Percentiles rank a stretch among this genome's conserved stretches.
phyloP scores from a whole-genome alignment of 2,329 filamentous ascomycete species.

The Penicillium sclerotiorum region DNA sequence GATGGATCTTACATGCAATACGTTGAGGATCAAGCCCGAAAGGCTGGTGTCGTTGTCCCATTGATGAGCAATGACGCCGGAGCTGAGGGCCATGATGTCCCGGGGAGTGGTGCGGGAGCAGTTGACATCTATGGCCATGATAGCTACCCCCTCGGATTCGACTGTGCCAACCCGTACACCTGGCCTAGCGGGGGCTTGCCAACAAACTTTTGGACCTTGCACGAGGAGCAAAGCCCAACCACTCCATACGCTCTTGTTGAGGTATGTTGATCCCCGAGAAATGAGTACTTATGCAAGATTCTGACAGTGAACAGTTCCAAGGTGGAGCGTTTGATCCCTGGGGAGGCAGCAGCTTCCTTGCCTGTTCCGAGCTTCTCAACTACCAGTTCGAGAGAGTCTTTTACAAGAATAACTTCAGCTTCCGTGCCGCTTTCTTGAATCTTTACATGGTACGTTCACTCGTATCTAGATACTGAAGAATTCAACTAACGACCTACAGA shows the following conservation, averaged over 20 bases:
- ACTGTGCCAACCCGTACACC: conserved; percentile 56
- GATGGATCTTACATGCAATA: conserved; percentile 70
- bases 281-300: background rate
- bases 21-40: conserved; percentile 67
- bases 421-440: conserved; percentile 69
- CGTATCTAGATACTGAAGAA: background rate
- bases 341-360: conserved; percentile 70
- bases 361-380: conserved; percentile 67
- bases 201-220: conserved; percentile 56
- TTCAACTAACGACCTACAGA: conserved; percentile 41
- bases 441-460: conserved; percentile 67
- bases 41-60: conserved; percentile 72
- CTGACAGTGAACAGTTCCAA: conserved; percentile 58
- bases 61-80: conserved; percentile 74
- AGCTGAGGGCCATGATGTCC: conserved; percentile 63
- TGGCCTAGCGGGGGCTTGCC: conserved; percentile 64
- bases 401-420: conserved; percentile 73
- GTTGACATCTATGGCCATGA: conserved; percentile 70
- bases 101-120: conserved; percentile 59
- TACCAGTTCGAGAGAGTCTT: conserved; percentile 77
- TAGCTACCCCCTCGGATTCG: conserved; percentile 58
- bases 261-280: conserved; percentile 29
- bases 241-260: conserved; percentile 69
- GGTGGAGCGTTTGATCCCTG: conserved; percentile 74
- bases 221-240: conserved; percentile 63